A percentile compares a stretch with the other conserved stretches of the same genome.
These are phyloP conservation scores for Dendrocalamus sinicus DNA, from an alignment of 176 grass and related monocot species.

Conservation along the genomic window DNA sequence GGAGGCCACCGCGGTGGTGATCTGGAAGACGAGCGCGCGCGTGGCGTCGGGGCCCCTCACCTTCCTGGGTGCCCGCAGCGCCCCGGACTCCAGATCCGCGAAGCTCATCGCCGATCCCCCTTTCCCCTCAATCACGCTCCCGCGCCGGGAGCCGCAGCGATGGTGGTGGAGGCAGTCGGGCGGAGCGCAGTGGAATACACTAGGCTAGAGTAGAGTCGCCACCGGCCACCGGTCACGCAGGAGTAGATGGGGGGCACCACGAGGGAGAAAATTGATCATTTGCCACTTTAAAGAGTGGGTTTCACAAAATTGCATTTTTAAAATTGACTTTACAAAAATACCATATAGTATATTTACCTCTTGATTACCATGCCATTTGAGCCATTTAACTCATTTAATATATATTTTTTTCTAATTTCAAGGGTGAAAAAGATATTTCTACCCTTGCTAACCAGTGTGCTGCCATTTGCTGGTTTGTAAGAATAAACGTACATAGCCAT, in stretches of 20 bases:
- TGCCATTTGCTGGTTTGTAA: too few species aligned
- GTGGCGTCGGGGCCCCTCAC: conserved; percentile 49
- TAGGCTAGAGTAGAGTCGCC: neutral
- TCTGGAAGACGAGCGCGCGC: conserved; percentile 78
- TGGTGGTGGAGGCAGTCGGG: conserved; percentile 20
- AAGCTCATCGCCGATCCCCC: conserved; percentile 78
- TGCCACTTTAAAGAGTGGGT: too few species aligned
- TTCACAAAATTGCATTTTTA: too few species aligned
- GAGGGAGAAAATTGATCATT: too few species aligned
- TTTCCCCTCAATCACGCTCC: neutral
- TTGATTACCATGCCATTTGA: too few species aligned
- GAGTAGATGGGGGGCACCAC: neutral
- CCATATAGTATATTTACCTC: too few species aligned
- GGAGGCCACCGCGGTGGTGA: conserved; percentile 77
- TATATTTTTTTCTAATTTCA: too few species aligned
- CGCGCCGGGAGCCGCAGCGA: conserved; percentile 7
- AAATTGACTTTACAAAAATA: too few species aligned
- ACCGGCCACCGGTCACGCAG: conserved; percentile 35
- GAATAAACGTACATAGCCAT: too few species aligned
- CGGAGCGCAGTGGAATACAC: conserved; percentile 9
- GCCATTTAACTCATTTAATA: too few species aligned
- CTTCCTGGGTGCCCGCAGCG: conserved; percentile 48
- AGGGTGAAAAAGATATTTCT: too few species aligned
- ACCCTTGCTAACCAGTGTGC: too few species aligned
- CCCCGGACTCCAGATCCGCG: conserved; percentile 90